Percentiles rank a stretch among this genome's conserved stretches.
phyloP scores from a whole-genome alignment of 768 basidiomycete species.

The Trametes villosa region DNA sequence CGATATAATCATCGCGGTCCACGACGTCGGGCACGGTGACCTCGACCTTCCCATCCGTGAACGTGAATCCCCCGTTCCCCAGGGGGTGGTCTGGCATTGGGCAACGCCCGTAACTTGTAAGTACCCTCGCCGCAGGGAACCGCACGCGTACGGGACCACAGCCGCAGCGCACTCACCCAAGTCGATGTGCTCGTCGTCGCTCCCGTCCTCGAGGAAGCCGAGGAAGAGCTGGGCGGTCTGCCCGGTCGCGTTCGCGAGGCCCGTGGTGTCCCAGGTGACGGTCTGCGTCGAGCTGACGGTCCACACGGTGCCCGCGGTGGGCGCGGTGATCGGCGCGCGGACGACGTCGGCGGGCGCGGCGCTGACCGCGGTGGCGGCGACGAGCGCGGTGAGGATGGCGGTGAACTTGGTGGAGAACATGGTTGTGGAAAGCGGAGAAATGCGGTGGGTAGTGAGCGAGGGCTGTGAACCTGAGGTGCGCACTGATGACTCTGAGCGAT shows the following conservation, averaged over 20 bases:
- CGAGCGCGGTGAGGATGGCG: slow-evolving; percentile 27
- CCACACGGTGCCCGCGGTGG: slow-evolving; percentile 43
- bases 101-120: too few relatives aligned
- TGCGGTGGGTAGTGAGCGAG: background rate
- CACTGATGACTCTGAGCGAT: background rate
- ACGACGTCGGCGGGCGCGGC: slow-evolving; percentile 36
- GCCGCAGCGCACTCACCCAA: slow-evolving; percentile 40
- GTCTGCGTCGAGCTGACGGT: slow-evolving; percentile 36
- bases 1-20: slow-evolving; percentile 45
- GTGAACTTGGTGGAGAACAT: slow-evolving; percentile 24
- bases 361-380: slow-evolving; percentile 36
- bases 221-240: slow-evolving; percentile 49
- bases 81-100: slow-evolving; percentile 44
- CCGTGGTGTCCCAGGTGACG: slow-evolving; percentile 49
- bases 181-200: slow-evolving; percentile 45
- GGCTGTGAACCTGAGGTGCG: background rate
- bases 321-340: slow-evolving; percentile 47
- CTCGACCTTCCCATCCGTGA: slow-evolving; percentile 40
- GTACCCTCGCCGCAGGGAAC: too few relatives aligned
- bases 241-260: slow-evolving; percentile 38
- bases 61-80: slow-evolving; percentile 44
- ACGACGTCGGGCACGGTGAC: slow-evolving; percentile 44
- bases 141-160: too few relatives aligned
- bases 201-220: slow-evolving; percentile 43
- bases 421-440: background rate